phyloP scores from a whole-genome alignment of 2,329 filamentous ascomycete genomes.

The Fusarium xyrophilum region DNA sequence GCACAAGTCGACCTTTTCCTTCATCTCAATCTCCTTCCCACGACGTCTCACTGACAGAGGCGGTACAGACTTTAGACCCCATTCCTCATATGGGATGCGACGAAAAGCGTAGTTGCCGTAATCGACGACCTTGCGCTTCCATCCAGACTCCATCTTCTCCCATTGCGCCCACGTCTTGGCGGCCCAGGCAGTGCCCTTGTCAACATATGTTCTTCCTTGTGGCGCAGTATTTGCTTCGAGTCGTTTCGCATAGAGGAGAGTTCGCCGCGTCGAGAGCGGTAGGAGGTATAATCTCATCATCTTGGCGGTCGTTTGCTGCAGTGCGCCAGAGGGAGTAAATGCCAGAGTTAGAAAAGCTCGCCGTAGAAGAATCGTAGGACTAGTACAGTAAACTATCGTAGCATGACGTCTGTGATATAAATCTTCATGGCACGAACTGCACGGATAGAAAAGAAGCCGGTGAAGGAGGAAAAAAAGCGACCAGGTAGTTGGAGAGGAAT shows the following conservation, averaged over 20 bases:
- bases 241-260: conserved; percentile 90
- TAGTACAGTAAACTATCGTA: conserved; percentile 13
- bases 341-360: not conserved
- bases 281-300: conserved; percentile 98
- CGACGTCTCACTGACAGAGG: conserved; percentile 73
- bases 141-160: conserved; percentile 83
- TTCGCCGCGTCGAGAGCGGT: conserved; percentile 88
- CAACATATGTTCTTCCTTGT: conserved; percentile 60
- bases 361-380: not conserved
- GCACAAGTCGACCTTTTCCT: conserved; percentile 73
- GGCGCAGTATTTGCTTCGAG: conserved; percentile 63
- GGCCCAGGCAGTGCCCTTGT: conserved; percentile 74
- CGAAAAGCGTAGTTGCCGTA: conserved; percentile 88
- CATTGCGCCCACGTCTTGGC: conserved; percentile 82
- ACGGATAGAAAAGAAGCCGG: conserved; percentile 12
- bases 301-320: conserved; percentile 30
- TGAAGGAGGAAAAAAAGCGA: not conserved
- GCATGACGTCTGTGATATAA: conserved; percentile 25
- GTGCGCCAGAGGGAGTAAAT: not conserved
- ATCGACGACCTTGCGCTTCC: conserved; percentile 85
- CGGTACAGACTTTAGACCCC: conserved; percentile 94
- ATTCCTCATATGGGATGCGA: conserved; percentile 95
- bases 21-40: conserved; percentile 67
- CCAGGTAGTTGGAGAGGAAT: not conserved
- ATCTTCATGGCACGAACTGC: conserved; percentile 1